Percentiles rank a stretch among this genome's conserved stretches.
phyloP scores from a whole-genome alignment of 2,329 filamentous ascomycete species.

The Monosporascus cannonballus region DNA sequence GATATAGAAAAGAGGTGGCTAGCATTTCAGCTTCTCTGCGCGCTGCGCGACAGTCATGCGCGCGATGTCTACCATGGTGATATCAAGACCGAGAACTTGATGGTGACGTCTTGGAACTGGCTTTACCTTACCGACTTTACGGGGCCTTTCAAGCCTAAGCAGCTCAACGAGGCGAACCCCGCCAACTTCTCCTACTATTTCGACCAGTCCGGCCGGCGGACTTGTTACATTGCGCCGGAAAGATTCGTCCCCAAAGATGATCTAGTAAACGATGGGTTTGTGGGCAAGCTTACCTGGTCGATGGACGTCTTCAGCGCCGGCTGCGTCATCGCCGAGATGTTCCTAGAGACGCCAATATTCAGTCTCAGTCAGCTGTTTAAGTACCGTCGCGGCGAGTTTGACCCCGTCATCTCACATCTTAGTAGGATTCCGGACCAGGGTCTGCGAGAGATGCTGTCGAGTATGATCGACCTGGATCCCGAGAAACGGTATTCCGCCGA shows the following conservation, averaged over 20 bases:
- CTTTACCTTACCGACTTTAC: conserved; percentile 97
- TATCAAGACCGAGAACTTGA: conserved; percentile 95
- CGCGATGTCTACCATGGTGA: conserved; percentile 91
- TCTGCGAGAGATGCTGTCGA: conserved; percentile 79
- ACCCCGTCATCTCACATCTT: conserved; percentile 74
- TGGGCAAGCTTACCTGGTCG: conserved; percentile 66
- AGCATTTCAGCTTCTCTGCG: conserved; percentile 89
- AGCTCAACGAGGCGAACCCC: conserved; percentile 91
- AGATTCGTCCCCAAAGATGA: conserved; percentile 72
- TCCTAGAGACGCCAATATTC: conserved; percentile 94
- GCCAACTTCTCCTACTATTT: conserved; percentile 98
- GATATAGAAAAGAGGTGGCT: conserved; percentile 99
- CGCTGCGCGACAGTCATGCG: conserved; percentile 83
- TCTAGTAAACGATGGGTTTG: not conserved
- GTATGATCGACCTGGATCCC: conserved; percentile 95
- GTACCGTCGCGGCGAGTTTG: conserved; percentile 88
- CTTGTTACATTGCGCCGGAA: conserved; percentile 93
- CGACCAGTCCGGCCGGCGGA: conserved; percentile 83
- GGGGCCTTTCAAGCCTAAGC: conserved; percentile 88
- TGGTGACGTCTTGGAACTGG: conserved; percentile 99
- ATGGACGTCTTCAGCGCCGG: conserved; percentile 99
- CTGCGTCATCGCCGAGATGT: conserved; percentile 94
- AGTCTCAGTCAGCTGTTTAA: conserved; percentile 94
- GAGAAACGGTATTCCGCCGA: conserved; percentile 89
- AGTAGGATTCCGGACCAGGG: conserved; percentile 83